Evolutionary conservation across 305 asterid genomes (phyloP), one percentile per base, ranked within the genome.

Genomic region (Solanum hybrid): DNA sequence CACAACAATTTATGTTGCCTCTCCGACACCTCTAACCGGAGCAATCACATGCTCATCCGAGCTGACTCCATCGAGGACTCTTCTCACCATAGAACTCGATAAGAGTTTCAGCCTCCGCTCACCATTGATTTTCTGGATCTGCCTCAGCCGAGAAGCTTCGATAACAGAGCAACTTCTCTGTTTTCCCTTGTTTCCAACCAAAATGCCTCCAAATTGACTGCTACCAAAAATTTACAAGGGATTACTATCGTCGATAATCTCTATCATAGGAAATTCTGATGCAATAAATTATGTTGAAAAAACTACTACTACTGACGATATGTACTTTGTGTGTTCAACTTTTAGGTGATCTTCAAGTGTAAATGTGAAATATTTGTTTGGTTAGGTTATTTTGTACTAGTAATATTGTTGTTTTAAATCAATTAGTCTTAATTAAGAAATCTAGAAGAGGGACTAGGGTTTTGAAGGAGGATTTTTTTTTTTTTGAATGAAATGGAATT

Each of bases 41-140:
- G 98, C 96, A 94, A 95, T 93, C 98, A 95, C 90, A 91, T 89
- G 90, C 96, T 96, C 87, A 89, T 89, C 39, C 89, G 90, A 72
- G 93, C 92, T 31, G 95, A 92, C 87, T 88, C 95, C 27, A 87
- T 24, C 4, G 96, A 93, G 41, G 95, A 93, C 32, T 95, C 96
- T 51, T 92, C 95, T 78, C 96, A 94, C 80, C 94, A 94, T n/a
- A 91, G 95, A 79, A 95, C 94, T 7, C 91, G 94, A 91, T 94
- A 92, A 15, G 94, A 95, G 24, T 92, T 92, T 82, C 97, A 79
- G 90, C 81, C 91, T 20, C 91, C 90, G 22, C 24, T 38, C 12
- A 6, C 89, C 8, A 8, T 65, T 76, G 94, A 91, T 88, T 77
- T 87, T 57, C 22, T 38, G 4, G 89, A 90, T 65, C 72, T 89